Conservation (phyloP, 2,329 filamentous ascomycete species). For the Fusarium agapanthi region DNA sequence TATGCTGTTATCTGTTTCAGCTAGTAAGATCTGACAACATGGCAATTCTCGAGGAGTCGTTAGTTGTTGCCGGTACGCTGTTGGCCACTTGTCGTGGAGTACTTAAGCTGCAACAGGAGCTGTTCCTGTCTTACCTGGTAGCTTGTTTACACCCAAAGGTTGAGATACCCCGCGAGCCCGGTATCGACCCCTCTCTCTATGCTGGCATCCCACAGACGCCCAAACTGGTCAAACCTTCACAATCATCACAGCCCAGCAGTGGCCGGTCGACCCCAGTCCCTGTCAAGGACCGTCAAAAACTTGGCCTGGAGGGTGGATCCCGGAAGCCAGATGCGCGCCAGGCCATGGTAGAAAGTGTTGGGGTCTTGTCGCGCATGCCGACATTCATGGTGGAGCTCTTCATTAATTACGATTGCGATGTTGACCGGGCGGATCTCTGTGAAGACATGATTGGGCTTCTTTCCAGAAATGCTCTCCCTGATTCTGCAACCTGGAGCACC, state of each 20-base stretch:
- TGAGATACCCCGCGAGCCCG: slow-evolving; percentile 88
- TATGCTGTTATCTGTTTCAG: slow-evolving; percentile 96
- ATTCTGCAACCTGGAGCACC: slow-evolving; percentile 98
- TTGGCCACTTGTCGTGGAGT: slow-evolving; percentile 90
- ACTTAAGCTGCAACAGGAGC: slow-evolving; percentile 93
- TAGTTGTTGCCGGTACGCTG: slow-evolving; percentile 90
- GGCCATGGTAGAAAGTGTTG: slow-evolving; percentile 97
- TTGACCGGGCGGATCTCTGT: slow-evolving; percentile 89
- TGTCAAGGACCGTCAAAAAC: slow-evolving; percentile 89
- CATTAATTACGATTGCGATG: slow-evolving; percentile 97
- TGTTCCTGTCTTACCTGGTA: slow-evolving; percentile 93
- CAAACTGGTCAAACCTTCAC: slow-evolving; percentile 80
- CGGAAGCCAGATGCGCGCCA: slow-evolving; percentile 95
- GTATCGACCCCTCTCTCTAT: slow-evolving; percentile 91
- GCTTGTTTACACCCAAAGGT: slow-evolving; percentile 94
- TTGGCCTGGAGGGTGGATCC: slow-evolving; percentile 90
- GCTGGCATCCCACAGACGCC: slow-evolving; percentile 92
- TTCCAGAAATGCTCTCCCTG: slow-evolving; percentile 92
- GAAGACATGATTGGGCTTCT: slow-evolving; percentile 94
- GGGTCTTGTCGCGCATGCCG: slow-evolving; percentile 89
- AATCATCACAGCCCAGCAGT: slow-evolving; percentile 74
- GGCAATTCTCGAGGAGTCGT: slow-evolving; percentile 89
- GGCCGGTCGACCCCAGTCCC: slow-evolving; percentile 90
- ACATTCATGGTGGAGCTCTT: slow-evolving; percentile 96
- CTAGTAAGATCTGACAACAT: slow-evolving; percentile 96